These are phyloP conservation scores for Exobasidium cylindrosporum DNA, from an alignment of 1,284 basidiomycete species.

Conservation along the genomic window DNA sequence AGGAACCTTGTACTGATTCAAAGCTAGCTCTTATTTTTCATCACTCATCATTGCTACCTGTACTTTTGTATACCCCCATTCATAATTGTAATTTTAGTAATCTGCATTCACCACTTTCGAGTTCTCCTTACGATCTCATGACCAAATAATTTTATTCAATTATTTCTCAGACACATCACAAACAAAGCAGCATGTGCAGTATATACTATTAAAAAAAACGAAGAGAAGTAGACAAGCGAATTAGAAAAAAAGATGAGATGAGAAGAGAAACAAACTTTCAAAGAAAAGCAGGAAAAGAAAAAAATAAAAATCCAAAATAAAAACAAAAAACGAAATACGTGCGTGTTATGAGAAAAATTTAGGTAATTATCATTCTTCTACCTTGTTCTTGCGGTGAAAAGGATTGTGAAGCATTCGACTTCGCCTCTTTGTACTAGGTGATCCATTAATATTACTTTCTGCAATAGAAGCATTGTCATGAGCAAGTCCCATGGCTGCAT, in stretches of 20 bases:
- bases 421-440: neutral
- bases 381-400: constrained; percentile 6
- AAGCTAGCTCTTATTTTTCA: neutral
- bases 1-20: neutral
- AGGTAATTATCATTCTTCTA: neutral
- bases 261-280: too few species aligned
- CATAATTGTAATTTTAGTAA: too few species aligned
- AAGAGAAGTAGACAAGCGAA: too few species aligned
- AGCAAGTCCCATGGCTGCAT: neutral
- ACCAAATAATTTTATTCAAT: too few species aligned
- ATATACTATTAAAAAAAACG: too few species aligned
- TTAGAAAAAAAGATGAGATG: too few species aligned
- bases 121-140: neutral
- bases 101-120: neutral
- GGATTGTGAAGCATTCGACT: constrained; percentile 7
- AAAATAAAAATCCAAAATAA: neutral
- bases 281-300: too few species aligned
- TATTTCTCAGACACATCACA: too few species aligned
- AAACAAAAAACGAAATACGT: neutral
- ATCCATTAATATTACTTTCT: neutral
- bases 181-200: too few species aligned
- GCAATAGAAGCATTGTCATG: neutral
- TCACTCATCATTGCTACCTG: neutral
- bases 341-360: neutral
- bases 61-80: neutral